Evolutionary conservation across 129 eudicot species (phyloP).

Genomic region (Saussurea involucrata): DNA sequence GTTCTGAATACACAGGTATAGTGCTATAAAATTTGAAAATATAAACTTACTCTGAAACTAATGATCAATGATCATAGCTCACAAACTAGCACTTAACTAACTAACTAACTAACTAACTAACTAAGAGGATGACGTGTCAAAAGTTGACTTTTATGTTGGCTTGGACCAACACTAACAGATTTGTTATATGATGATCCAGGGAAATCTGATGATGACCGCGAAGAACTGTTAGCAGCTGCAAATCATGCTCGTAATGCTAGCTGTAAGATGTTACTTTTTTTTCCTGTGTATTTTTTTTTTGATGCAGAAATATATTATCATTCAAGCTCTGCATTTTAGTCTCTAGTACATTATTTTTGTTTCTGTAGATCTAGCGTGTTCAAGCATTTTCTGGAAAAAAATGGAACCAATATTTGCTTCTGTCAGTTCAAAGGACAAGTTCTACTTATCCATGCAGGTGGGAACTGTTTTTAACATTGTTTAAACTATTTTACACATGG

Average conservation of each 20-base stretch:
- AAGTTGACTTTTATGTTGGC: background rate
- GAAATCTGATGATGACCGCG: conserved; percentile 81
- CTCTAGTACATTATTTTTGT: background rate
- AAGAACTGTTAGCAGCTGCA: conserved; percentile 76
- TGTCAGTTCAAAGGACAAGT: conserved; percentile 48
- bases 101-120: no score
- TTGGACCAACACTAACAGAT: background rate
- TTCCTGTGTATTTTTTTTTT: background rate
- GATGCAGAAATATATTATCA: background rate
- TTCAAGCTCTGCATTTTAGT: background rate
- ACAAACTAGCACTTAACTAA: background rate
- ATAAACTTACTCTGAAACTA: background rate
- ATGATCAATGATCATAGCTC: background rate
- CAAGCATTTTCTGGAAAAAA: conserved; percentile 82
- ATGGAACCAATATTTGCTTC: conserved; percentile 65
- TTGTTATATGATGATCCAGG: conserved; percentile 39
- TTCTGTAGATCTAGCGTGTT: conserved; percentile 65
- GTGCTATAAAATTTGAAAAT: background rate
- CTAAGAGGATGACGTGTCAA: background rate
- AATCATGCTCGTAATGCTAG: conserved; percentile 71
- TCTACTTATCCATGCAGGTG: conserved; percentile 69
- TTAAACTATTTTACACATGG: background rate
- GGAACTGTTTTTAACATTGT: conserved; percentile 16
- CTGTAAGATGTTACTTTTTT: conserved; percentile 31
- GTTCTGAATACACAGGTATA: conserved; percentile 67